phyloP scores from a whole-genome alignment of 768 basidiomycete genomes.

The Lentinula aciculospora region DNA sequence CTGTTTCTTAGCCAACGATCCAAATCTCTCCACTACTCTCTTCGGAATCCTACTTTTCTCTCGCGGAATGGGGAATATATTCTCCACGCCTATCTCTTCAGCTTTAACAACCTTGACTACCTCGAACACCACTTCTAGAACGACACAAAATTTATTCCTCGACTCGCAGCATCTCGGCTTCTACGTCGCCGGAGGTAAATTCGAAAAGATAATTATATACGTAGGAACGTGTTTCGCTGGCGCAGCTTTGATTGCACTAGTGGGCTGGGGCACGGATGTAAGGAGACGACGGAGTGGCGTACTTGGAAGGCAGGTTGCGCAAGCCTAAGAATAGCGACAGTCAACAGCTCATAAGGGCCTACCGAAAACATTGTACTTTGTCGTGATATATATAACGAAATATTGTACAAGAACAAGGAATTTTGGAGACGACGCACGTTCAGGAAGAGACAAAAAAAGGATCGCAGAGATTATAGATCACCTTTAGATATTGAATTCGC shows the following conservation, averaged over 20 bases:
- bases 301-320: not conserved
- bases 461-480: too few relatives aligned
- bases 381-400: too few relatives aligned
- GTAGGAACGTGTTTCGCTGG: slow-evolving; percentile 23
- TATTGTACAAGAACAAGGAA: too few relatives aligned
- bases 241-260: slow-evolving; percentile 15
- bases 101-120: not conserved
- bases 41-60: slow-evolving; percentile 19
- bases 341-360: too few relatives aligned
- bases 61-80: slow-evolving; percentile 20
- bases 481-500: not conserved
- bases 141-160: not conserved
- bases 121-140: not conserved
- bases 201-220: slow-evolving; percentile 22
- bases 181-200: slow-evolving; percentile 16
- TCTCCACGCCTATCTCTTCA: slow-evolving; percentile 19
- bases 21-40: slow-evolving; percentile 14
- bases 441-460: too few relatives aligned
- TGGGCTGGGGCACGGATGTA: slow-evolving; percentile 7
- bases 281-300: not conserved
- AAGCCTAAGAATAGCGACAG: too few relatives aligned
- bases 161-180: slow-evolving; percentile 11
- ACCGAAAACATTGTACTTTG: too few relatives aligned
- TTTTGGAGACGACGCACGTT: too few relatives aligned
- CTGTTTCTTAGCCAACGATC: slow-evolving; percentile 7